Conservation (phyloP, 179 eudicot species). For the Pouteria campechiana region DNA sequence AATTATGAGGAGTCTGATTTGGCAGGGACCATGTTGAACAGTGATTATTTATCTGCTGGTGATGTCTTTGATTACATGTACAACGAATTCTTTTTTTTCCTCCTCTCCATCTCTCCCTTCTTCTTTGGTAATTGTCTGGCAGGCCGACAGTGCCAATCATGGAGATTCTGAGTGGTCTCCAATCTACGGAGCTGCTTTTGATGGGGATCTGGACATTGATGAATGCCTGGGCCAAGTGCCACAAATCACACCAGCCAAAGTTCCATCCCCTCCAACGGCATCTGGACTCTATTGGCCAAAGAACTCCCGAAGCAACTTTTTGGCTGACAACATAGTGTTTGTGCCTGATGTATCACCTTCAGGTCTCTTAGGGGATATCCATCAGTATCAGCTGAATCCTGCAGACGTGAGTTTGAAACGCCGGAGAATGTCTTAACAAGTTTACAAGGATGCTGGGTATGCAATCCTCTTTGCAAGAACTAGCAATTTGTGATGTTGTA, state of each 20-base stretch:
- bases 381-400: no score
- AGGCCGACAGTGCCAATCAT: constrained; percentile 88
- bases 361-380: no score
- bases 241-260: constrained; percentile 60
- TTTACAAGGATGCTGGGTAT: no score
- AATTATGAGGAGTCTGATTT: no score
- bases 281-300: constrained; percentile 83
- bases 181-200: constrained; percentile 40
- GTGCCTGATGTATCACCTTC: constrained; percentile 85
- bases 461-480: no score
- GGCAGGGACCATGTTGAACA: no score
- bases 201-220: constrained; percentile 53
- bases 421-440: no score
- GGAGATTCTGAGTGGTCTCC: constrained; percentile 70
- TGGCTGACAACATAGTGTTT: constrained; percentile 30
- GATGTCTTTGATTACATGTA: no score
- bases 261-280: constrained; percentile 80
- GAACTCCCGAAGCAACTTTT: constrained; percentile 19
- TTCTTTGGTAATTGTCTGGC: constrained; percentile 3
- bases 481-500: no score
- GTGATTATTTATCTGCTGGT: no score
- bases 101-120: not conserved
- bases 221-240: constrained; percentile 78
- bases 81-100: no score
- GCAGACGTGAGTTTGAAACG: no score